phyloP scores from a whole-genome alignment of 768 basidiomycete species.

The Termitomyces sp. region DNA sequence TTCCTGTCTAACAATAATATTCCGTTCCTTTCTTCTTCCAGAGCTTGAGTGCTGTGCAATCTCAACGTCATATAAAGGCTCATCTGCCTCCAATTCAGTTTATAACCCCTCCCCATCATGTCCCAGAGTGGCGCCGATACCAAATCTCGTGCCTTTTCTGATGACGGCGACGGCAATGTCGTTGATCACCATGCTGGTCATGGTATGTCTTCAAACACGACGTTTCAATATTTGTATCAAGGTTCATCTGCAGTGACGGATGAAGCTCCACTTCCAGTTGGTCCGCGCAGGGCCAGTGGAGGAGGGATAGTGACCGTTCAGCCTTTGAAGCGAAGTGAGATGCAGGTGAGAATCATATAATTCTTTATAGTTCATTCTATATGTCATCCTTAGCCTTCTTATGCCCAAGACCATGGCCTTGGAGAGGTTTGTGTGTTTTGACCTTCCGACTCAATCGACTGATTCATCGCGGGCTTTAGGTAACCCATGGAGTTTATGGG shows the following conservation, averaged over 20 bases:
- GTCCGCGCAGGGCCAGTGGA: slow-evolving; percentile 23
- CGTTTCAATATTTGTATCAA: not conserved
- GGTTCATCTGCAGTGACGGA: slow-evolving; percentile 52
- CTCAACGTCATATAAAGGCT: slow-evolving; percentile 7
- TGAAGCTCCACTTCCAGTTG: slow-evolving; percentile 29
- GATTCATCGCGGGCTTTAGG: slow-evolving; percentile 24
- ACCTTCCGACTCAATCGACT: not conserved
- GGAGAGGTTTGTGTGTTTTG: slow-evolving; percentile 33
- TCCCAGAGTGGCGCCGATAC: slow-evolving; percentile 32
- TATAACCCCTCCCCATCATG: slow-evolving; percentile 9
- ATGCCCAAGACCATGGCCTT: slow-evolving; percentile 84
- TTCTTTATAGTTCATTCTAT: not conserved
- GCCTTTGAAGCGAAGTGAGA: slow-evolving; percentile 77
- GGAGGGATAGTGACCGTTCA: slow-evolving; percentile 71
- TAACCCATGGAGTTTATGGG: slow-evolving; percentile 84
- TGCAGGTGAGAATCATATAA: slow-evolving; percentile 55
- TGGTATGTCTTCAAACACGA: slow-evolving; percentile 37
- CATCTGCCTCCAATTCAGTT: not conserved
- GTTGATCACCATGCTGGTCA: slow-evolving; percentile 67
- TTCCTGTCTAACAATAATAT: not conserved
- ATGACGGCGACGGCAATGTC: slow-evolving; percentile 46
- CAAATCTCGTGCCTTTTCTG: slow-evolving; percentile 47
- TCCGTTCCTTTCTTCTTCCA: not conserved
- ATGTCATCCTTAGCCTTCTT: slow-evolving; percentile 58
- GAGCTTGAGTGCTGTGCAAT: slow-evolving; percentile 2